Base-by-base conservation (phyloP, 1,284 basidiomycete genomes). In the Tilletia caries region DNA sequence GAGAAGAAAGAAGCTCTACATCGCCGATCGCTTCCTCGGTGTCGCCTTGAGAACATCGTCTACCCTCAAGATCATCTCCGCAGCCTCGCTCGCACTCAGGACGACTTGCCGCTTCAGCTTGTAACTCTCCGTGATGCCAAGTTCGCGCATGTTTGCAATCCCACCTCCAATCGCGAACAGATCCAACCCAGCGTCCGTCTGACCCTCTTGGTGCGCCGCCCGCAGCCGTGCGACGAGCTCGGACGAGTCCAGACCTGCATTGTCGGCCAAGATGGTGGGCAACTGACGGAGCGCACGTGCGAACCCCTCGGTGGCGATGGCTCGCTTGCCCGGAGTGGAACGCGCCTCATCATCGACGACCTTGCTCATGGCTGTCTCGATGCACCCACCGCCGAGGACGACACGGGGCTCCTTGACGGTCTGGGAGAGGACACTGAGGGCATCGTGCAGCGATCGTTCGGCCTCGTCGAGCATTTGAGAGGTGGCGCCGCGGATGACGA, bases 391-490 rank as follows among this genome's bases (percentile, higher is more conserved):
- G 3, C 96, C 96, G 41, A 97, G 90, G 2, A 93, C 91, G 5
- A 93, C 89, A 32, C 96, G 88, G 1, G 95, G 96, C 87, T 98
- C 96, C 85, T 93, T 95, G 74, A 97, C 94, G 0, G 95, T 98
- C 83, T 99, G 96, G 3, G 93, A 95, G 12, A 99, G 88, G 1
- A 98, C 96, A 0, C 92, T 95, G 18, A 99, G 90, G 1, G 96
- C 96, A 77, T 99, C 96, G 81, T 98, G 96, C 64, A 99, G 86
- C 2, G 96, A 98, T 23, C 96, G 90, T 82, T 98, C 96, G 2
- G 96, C 96, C 85, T 99, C 96, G 81, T 98, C 96, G 29, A 99
- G 90, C 95, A 99, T 98, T 84, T 98, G 96, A 70, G 90, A 90
- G 33, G 96, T 98, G 10, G 94, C 96, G 27, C 96, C 96, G 27